A percentile compares a stretch with the other conserved stretches of the same genome.
phyloP scores from a whole-genome alignment of 129 eudicot genomes.

The Centaurea solstitialis region DNA sequence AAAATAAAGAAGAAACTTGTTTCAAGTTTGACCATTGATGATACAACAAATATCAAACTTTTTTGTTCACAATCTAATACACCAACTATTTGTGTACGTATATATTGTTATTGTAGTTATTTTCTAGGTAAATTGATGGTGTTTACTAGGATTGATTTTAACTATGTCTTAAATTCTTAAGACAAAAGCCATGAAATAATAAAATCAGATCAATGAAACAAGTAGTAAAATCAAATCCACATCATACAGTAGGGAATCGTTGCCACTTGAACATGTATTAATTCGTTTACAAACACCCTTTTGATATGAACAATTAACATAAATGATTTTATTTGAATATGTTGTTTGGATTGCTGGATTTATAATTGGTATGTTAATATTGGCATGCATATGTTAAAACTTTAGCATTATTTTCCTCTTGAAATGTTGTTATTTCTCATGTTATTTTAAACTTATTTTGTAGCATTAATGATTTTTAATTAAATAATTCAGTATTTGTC shows the following conservation, averaged over 20 bases:
- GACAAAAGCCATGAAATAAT: not conserved
- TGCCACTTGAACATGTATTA: not conserved
- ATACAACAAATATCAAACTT: not conserved
- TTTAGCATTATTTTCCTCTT: too few species aligned
- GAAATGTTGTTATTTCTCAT: not conserved
- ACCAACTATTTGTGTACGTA: not conserved
- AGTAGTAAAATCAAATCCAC: not conserved
- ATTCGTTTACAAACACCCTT: not conserved
- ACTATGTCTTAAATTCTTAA: not conserved
- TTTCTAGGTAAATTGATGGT: slow-evolving; percentile 21
- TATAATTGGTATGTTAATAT: too few species aligned
- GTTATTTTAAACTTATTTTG: not conserved
- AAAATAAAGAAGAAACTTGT: slow-evolving; percentile 23
- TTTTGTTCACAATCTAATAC: not conserved
- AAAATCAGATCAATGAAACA: not conserved
- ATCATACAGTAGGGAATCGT: not conserved
- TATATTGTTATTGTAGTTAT: not conserved
- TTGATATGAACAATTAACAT: not conserved
- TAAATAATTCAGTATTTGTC: not conserved
- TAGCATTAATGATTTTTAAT: not conserved
- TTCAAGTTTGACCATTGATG: slow-evolving; percentile 28
- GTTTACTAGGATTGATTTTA: slow-evolving; percentile 23
- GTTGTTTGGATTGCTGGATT: too few species aligned
- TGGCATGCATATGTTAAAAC: not conserved
- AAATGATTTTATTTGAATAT: too few species aligned